A percentile compares a stretch with the other conserved stretches of the same genome.
Conservation (phyloP, 176 grass and related monocot species). For the Carex scoparia region DNA sequence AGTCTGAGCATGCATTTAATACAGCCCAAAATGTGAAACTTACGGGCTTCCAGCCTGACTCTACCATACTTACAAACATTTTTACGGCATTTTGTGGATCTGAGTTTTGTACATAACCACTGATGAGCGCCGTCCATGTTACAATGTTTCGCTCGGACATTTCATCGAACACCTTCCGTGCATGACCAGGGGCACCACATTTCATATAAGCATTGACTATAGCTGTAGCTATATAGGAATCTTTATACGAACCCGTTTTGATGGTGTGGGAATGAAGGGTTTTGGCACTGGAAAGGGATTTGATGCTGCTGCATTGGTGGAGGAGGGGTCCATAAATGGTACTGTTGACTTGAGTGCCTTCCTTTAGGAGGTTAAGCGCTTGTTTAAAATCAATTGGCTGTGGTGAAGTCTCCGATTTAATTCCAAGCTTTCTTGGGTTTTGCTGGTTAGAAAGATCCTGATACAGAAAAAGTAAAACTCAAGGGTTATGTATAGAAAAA, state of each 20-base stretch:
- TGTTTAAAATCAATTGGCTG: background rate
- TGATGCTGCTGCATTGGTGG: background rate
- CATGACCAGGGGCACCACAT: background rate
- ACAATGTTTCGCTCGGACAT: background rate
- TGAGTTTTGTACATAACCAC: slow-evolving; percentile 5
- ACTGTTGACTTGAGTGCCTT: background rate
- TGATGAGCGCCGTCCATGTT: background rate
- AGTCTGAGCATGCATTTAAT: background rate
- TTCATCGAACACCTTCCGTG: background rate
- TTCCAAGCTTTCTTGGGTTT: background rate
- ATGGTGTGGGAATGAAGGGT: background rate
- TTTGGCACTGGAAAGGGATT: background rate
- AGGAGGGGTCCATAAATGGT: slow-evolving; percentile 1
- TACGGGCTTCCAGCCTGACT: background rate
- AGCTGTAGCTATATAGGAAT: background rate
- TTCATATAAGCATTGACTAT: slow-evolving; percentile 7
- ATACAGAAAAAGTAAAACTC: background rate
- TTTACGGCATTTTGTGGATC: background rate
- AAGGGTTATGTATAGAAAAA: background rate
- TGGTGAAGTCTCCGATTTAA: background rate
- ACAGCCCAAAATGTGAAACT: slow-evolving; percentile 9
- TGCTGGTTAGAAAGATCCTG: background rate
- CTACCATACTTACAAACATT: background rate
- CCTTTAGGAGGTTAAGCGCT: background rate
- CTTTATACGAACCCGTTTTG: background rate